Percentiles rank a stretch among this genome's conserved stretches.
phyloP scores from a whole-genome alignment of 1,139 yeast genomes.

The Petasospora rhodanensis region DNA sequence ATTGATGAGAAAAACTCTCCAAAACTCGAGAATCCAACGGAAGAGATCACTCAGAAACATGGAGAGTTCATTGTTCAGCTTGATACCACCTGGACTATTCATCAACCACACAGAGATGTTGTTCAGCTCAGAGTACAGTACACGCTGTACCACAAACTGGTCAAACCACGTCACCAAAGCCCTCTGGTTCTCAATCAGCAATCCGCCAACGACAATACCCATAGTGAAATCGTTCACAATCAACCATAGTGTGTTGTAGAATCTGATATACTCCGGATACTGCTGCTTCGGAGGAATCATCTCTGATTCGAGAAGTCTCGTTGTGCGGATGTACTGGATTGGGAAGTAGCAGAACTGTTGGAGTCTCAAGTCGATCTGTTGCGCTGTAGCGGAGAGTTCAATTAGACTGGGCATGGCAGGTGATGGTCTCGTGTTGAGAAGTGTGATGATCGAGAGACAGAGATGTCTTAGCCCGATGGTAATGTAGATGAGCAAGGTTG shows the following conservation, averaged over 20 bases:
- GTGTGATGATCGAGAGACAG: conserved; percentile 33
- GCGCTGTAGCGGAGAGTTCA: conserved; percentile 58
- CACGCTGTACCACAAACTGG: conserved; percentile 32
- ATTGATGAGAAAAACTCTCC: conserved; percentile 40
- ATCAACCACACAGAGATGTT: conserved; percentile 68
- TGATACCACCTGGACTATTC: conserved; percentile 91
- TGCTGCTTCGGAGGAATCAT: conserved; percentile 27
- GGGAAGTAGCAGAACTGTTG: conserved; percentile 82
- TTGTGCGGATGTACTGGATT: conserved; percentile 62
- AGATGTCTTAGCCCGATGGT: conserved; percentile 26
- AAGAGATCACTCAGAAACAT: conserved; percentile 81
- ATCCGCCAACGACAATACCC: conserved; percentile 58
- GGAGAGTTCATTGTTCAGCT: conserved; percentile 83
- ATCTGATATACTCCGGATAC: conserved; percentile 74
- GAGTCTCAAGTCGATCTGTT: conserved; percentile 74
- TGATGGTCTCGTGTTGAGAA: conserved; percentile 34
- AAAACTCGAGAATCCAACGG: conserved; percentile 76
- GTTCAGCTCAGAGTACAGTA: conserved; percentile 37
- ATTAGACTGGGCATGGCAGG: conserved; percentile 31
- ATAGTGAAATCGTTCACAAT: conserved; percentile 75
- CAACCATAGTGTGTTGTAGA: conserved; percentile 87
- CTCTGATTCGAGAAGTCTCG: conserved; percentile 13
- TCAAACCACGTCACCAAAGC: conserved; percentile 35
- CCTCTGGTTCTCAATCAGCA: conserved; percentile 43
- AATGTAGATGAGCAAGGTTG: conserved; percentile 7